Evolutionary conservation across 768 basidiomycete species (phyloP).

Genomic region (Hygrophoropsis aurantiaca): DNA sequence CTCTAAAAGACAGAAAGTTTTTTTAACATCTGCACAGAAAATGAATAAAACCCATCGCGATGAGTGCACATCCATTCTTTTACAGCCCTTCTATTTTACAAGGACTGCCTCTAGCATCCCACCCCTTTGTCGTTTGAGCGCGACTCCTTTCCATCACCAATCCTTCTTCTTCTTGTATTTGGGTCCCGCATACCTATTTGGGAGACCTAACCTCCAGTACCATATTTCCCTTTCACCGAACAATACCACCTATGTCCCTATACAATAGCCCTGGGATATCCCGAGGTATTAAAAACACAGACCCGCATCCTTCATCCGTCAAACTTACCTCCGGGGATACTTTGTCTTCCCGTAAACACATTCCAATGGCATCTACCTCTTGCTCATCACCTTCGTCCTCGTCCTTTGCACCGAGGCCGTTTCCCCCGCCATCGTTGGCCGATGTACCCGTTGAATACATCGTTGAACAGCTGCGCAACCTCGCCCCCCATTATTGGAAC

Average conservation of each 20-base stretch:
- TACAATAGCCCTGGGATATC: slow-evolving; percentile 29
- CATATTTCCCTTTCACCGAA: slow-evolving; percentile 1
- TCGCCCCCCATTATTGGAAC: slow-evolving; percentile 73
- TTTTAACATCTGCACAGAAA: neutral
- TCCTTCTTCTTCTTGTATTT: slow-evolving; percentile 4
- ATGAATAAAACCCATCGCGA: neutral
- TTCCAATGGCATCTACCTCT: neutral
- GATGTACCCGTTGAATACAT: slow-evolving; percentile 75
- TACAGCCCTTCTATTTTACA: neutral
- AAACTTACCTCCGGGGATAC: neutral
- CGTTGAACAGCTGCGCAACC: slow-evolving; percentile 61
- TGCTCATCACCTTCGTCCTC: slow-evolving; percentile 9
- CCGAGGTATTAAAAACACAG: slow-evolving; percentile 29
- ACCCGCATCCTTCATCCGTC: slow-evolving; percentile 17
- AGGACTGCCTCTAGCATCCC: neutral
- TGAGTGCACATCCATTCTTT: neutral
- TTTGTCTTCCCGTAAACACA: neutral
- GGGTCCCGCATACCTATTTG: slow-evolving; percentile 34
- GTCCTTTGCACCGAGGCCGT: slow-evolving; percentile 55
- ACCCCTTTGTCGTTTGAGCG: neutral
- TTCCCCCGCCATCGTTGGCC: slow-evolving; percentile 61
- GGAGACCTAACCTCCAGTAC: neutral
- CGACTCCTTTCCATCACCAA: neutral
- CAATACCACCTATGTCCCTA: slow-evolving; percentile 18
- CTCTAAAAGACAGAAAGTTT: neutral